These are phyloP conservation scores for Mortierella sp. DNA, from an alignment of 371 early-diverging fungal species.

Conservation along the genomic window DNA sequence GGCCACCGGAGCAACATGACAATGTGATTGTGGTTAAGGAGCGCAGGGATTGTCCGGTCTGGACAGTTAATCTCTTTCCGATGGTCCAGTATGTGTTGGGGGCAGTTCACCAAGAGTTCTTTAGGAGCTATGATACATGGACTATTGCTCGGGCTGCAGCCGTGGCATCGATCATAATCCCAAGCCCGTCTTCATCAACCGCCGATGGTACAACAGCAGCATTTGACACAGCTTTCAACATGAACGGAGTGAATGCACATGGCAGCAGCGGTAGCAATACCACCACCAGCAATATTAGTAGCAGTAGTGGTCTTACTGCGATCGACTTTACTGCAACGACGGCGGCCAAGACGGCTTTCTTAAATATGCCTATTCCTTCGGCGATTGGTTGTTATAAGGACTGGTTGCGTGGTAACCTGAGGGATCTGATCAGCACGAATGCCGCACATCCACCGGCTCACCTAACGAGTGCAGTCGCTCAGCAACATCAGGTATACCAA, in stretches of 20 bases:
- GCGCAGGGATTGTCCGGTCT: constrained; percentile 61
- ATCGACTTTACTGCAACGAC: constrained; percentile 44
- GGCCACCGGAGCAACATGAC: constrained; percentile 83
- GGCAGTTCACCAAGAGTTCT: constrained; percentile 73
- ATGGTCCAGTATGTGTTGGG: constrained; percentile 70
- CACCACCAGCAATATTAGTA: neutral
- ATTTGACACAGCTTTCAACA: too few species aligned
- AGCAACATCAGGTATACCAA: constrained; percentile 40
- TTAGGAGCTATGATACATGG: constrained; percentile 56
- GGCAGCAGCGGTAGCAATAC: neutral
- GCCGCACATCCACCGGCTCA: constrained; percentile 16
- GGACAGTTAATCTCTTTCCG: constrained; percentile 80
- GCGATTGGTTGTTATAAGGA: constrained; percentile 69
- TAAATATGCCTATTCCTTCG: constrained; percentile 62
- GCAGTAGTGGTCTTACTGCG: constrained; percentile 6
- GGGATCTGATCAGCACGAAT: constrained; percentile 64
- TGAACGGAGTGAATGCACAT: neutral
- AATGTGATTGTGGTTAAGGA: constrained; percentile 82
- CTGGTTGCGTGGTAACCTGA: constrained; percentile 66
- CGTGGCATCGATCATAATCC: constrained; percentile 32
- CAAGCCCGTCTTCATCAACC: neutral
- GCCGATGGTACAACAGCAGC: constrained; percentile 8
- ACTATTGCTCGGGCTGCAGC: constrained; percentile 35
- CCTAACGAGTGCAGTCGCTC: constrained; percentile 19
- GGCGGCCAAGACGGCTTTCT: constrained; percentile 58